A percentile compares a stretch with the other conserved stretches of the same genome.
Evolutionary conservation across 2,329 filamentous ascomycete genomes (phyloP).

Genomic region (Aspergillus ruber): DNA sequence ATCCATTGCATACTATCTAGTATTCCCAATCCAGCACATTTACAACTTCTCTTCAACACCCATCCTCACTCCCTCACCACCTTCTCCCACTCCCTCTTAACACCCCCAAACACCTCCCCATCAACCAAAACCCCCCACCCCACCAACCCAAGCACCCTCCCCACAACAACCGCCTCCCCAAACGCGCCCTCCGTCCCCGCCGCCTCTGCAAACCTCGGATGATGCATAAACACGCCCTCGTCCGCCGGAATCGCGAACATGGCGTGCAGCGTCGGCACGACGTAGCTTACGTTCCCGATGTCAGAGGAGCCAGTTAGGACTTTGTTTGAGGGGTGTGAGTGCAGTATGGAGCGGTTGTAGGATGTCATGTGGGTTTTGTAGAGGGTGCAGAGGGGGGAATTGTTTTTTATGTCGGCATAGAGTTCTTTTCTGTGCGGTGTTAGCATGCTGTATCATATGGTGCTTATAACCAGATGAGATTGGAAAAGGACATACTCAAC

Average conservation of each 20-base stretch:
- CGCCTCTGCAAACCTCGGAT: slow-evolving; percentile 39
- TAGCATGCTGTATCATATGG: background rate
- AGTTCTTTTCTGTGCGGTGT: slow-evolving; percentile 12
- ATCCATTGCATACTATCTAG: no score
- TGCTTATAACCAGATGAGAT: background rate
- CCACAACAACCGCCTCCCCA: slow-evolving; percentile 36
- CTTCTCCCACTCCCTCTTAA: slow-evolving; percentile 19
- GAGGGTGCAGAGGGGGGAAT: slow-evolving; percentile 38
- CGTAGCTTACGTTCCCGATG: slow-evolving; percentile 45
- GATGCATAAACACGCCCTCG: slow-evolving; percentile 29
- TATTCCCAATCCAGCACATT: no score
- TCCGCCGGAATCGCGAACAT: slow-evolving; percentile 41
- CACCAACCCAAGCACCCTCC: slow-evolving; percentile 40
- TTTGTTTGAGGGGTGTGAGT: slow-evolving; percentile 24
- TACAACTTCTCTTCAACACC: no score
- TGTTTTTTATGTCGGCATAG: slow-evolving; percentile 45
- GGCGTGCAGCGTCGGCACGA: slow-evolving; percentile 44
- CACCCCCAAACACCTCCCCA: slow-evolving; percentile 15
- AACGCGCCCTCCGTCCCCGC: slow-evolving; percentile 40
- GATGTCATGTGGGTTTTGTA: slow-evolving; percentile 42
- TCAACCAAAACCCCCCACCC: slow-evolving; percentile 27
- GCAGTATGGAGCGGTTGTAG: slow-evolving; percentile 33
- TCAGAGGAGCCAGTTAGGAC: slow-evolving; percentile 42
- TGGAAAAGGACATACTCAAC: slow-evolving; percentile 18
- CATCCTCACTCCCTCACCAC: slow-evolving; percentile 12